Percentiles rank a stretch among this genome's conserved stretches.
phyloP scores from a whole-genome alignment of 2,329 filamentous ascomycete genomes.

The Pseudodiploospora longispora region DNA sequence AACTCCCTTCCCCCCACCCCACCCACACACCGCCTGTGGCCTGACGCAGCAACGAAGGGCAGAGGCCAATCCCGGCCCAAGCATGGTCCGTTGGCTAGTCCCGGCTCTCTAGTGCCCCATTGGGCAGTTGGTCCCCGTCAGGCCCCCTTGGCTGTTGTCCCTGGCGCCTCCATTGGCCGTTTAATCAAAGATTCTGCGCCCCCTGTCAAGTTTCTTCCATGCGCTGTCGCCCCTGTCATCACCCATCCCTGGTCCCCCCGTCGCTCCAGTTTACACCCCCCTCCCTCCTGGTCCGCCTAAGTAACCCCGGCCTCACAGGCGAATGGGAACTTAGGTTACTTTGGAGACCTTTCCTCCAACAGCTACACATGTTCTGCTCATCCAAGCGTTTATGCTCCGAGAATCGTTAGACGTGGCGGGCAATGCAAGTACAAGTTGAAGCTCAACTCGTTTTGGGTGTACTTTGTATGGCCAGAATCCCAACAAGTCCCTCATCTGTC shows the following conservation, averaged over 20 bases:
- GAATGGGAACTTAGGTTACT: slow-evolving; percentile 9
- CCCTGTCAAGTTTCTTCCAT: slow-evolving; percentile 46
- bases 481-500: background rate
- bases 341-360: slow-evolving; percentile 3
- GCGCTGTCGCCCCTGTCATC: slow-evolving; percentile 30
- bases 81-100: slow-evolving; percentile 36
- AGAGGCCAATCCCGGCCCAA: slow-evolving; percentile 27
- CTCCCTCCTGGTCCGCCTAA: slow-evolving; percentile 4
- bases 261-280: slow-evolving; percentile 7
- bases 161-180: slow-evolving; percentile 38
- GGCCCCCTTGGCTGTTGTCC: slow-evolving; percentile 26
- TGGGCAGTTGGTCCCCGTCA: slow-evolving; percentile 37
- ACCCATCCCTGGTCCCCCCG: slow-evolving; percentile 9
- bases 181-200: slow-evolving; percentile 40
- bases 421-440: no score
- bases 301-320: background rate
- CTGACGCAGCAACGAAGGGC: slow-evolving; percentile 20
- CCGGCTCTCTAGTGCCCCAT: slow-evolving; percentile 40
- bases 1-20: background rate
- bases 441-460: background rate
- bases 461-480: background rate
- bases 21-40: slow-evolving; percentile 26
- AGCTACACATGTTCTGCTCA: no score
- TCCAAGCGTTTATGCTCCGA: no score
- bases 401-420: no score